These are phyloP conservation scores for Bullera alba DNA, from an alignment of 768 basidiomycete species.

Conservation along the genomic window DNA sequence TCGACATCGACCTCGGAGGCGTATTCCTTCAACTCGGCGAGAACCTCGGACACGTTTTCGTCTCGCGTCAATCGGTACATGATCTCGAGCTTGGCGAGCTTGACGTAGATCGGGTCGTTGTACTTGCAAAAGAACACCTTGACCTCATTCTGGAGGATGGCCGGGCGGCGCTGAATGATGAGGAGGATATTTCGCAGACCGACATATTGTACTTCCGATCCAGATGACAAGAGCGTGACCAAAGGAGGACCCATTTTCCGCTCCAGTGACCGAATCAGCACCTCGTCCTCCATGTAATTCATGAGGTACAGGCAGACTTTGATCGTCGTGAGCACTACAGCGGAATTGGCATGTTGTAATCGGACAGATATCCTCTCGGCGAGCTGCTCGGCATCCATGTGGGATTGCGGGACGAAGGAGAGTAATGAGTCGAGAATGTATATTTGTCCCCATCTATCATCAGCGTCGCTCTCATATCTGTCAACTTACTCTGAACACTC, in stretches of 20 bases:
- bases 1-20: constrained; percentile 97
- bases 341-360: constrained; percentile 95
- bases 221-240: constrained; percentile 90
- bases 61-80: constrained; percentile 96
- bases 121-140: constrained; percentile 99
- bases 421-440: constrained; percentile 92
- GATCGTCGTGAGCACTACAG: constrained; percentile 97
- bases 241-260: constrained; percentile 97
- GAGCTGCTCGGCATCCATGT: constrained; percentile 83
- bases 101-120: constrained; percentile 98
- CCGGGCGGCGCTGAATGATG: constrained; percentile 89
- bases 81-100: constrained; percentile 94
- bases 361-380: constrained; percentile 92
- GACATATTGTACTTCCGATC: constrained; percentile 97
- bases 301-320: constrained; percentile 91
- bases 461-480: background rate
- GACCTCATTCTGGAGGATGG: constrained; percentile 91
- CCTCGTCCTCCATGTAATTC: constrained; percentile 96
- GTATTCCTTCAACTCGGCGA: constrained; percentile 96
- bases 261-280: constrained; percentile 79
- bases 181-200: constrained; percentile 91
- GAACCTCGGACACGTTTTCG: constrained; percentile 84
- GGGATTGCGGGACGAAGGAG: constrained; percentile 83
- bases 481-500: constrained; percentile 91
- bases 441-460: constrained; percentile 88